Evolutionary conservation across 1,139 yeast genomes (phyloP), one percentile per base, ranked within the genome.

Genomic region (Nakaseomyces glabratus): DNA sequence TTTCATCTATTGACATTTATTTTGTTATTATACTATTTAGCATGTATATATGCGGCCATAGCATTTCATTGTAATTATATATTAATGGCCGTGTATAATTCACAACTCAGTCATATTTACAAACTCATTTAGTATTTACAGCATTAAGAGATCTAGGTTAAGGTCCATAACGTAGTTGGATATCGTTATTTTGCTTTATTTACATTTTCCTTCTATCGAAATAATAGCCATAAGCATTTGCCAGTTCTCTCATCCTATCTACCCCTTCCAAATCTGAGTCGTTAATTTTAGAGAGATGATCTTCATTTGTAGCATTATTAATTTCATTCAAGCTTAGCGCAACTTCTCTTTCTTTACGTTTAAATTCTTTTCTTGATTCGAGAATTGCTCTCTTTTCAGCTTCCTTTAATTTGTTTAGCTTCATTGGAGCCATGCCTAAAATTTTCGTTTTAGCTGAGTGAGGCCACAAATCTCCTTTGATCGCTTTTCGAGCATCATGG

Each of bases 401-500:
- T 35, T 50, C 47, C 23, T 48, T 51, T 4, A 49, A 46, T 18
- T 57, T 46, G 2, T 32, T 39, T 2, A 51, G 48, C 28, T 57
- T 56, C 17, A 55, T 45, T 28, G 52, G 52, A 7, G 55, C 55
- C 36, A 51, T 52, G 7, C 58, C 52, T 19, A 40, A 29, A 4
- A 64, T 55, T 9, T 68, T 74, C 6, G 78, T 69, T 61, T 88
- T 88, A 31, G 79, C 81, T 18, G 75, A 90, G 36, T 84, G 63
- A 0, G 81, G 79, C 97, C 97, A 90, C 37, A 80, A 61, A 54
- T 90, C 99, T n/a, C 96, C 95, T 51, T 76, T 72, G 24, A 60
- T 62, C 0, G 84, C 73, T 55, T 90, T 88, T 40, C 97, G 69
- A 0, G 95, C 95, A 61, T 90, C 97, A 47, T 84, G 93, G 50